Conservation (phyloP, 2,329 filamentous ascomycete genomes). For the Colletotrichum sp. region DNA sequence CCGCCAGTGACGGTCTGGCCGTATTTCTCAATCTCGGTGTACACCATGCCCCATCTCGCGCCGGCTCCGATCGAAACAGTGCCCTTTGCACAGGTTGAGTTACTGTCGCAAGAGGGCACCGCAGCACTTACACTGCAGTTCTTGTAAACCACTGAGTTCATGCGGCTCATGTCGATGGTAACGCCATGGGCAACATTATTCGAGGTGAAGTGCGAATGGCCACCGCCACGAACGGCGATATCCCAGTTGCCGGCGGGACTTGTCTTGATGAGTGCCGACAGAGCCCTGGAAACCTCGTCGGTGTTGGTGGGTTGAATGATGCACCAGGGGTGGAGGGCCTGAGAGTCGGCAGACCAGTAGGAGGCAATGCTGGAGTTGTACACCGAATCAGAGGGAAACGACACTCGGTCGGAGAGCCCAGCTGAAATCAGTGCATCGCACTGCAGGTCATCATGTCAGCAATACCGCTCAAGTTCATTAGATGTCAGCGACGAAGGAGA, state of each 20-base stretch:
- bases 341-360: slow-evolving; percentile 28
- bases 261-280: background rate
- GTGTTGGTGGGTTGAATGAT: slow-evolving; percentile 27
- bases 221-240: background rate
- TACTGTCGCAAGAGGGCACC: background rate
- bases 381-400: background rate
- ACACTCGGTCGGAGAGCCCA: background rate
- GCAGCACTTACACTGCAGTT: background rate
- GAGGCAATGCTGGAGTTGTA: background rate
- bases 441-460: background rate
- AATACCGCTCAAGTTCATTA: background rate
- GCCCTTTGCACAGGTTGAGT: background rate
- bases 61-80: background rate
- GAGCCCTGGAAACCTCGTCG: slow-evolving; percentile 25
- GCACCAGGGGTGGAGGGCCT: slow-evolving; percentile 28
- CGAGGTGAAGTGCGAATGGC: background rate
- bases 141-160: background rate
- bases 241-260: background rate
- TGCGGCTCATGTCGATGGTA: background rate
- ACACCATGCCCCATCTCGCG: background rate
- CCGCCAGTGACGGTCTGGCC: background rate
- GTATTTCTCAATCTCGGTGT: background rate
- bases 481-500: background rate
- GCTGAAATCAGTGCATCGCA: background rate
- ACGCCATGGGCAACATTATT: background rate